phyloP scores from a whole-genome alignment of 345 rosid species.

The Acer campestre region DNA sequence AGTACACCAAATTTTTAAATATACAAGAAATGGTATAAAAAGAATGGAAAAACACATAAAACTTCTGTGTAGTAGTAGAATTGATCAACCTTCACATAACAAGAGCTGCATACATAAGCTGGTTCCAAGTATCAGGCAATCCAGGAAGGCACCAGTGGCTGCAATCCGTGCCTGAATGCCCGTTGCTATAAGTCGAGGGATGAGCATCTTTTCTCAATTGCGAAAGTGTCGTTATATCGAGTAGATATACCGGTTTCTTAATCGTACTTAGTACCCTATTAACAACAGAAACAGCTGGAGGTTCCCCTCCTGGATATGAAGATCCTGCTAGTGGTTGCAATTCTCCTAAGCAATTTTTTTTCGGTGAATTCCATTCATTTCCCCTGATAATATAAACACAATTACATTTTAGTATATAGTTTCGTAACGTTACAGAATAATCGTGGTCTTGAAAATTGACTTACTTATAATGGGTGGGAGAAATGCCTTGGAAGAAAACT shows the following conservation, averaged over 20 bases:
- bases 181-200: slow-evolving; percentile 65
- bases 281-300: slow-evolving; percentile 61
- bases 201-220: slow-evolving; percentile 93
- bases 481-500: slow-evolving; percentile 94
- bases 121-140: slow-evolving; percentile 95
- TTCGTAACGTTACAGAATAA: background rate
- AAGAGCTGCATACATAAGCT: slow-evolving; percentile 85
- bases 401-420: background rate
- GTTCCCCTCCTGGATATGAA: slow-evolving; percentile 68
- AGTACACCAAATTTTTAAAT: slow-evolving; percentile 2
- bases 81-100: slow-evolving; percentile 36
- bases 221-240: slow-evolving; percentile 82
- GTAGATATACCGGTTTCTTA: slow-evolving; percentile 65
- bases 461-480: slow-evolving; percentile 91
- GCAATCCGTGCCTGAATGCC: slow-evolving; percentile 64
- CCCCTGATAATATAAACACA: slow-evolving; percentile 47
- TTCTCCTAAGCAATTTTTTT: slow-evolving; percentile 62
- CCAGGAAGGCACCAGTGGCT: slow-evolving; percentile 99
- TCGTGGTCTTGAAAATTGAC: slow-evolving; percentile 12
- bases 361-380: slow-evolving; percentile 75
- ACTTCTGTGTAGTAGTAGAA: background rate
- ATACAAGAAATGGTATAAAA: slow-evolving; percentile 19
- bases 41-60: slow-evolving; percentile 4
- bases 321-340: slow-evolving; percentile 68
- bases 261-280: slow-evolving; percentile 57